Evolutionary conservation across 2,329 filamentous ascomycete genomes (phyloP), one percentile per base, ranked within the genome.

Genomic region (Fusarium sacchari): DNA sequence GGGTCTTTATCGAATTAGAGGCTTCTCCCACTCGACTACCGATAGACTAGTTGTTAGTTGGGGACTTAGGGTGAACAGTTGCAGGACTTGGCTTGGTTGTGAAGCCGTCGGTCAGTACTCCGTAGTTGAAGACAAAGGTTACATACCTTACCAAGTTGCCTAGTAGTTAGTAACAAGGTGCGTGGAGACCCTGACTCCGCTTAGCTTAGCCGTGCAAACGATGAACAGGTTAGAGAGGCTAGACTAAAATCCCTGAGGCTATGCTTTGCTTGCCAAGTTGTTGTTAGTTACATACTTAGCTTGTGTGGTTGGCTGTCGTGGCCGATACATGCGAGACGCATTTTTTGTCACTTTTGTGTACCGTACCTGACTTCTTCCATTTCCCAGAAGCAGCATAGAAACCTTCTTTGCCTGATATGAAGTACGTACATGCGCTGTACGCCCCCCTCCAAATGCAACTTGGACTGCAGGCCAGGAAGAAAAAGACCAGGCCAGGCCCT

Each of bases 401-500:
- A n/a, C 30, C 17, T 70, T 53, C 59, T 44, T 59, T 49, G 50
- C 52, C 47, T 65, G 50, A 24, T 50, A 26, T 36, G 32, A 52
- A 52, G 42, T 67, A 58, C 55, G 49, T 52, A 26, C n/a, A 52
- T n/a, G 26, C 20, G 26, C 30, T 47, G 40, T 58, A 71, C 69
- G 26, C 70, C 64, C 66, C 55, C 57, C 28, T 39, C 34, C 44
- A 52, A 39, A 60, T 59, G 42, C 24, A 47, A 37, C 24, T 50
- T 47, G 49, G 56, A 36, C 43, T 67, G 58, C 71, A 67, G 15
- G 44, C 40, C 47, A 64, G 39, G 42, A 47, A 57, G 43, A 39
- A 67, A 71, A 57, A 58, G 71, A 71, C 57, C 66, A 67, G 71
- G 71, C 66, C 58, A 71, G 71, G 59, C 66, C 71, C 56, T 73